phyloP scores from a whole-genome alignment of 108 stramenopile genomes.

The Skeletonema tropicum region DNA sequence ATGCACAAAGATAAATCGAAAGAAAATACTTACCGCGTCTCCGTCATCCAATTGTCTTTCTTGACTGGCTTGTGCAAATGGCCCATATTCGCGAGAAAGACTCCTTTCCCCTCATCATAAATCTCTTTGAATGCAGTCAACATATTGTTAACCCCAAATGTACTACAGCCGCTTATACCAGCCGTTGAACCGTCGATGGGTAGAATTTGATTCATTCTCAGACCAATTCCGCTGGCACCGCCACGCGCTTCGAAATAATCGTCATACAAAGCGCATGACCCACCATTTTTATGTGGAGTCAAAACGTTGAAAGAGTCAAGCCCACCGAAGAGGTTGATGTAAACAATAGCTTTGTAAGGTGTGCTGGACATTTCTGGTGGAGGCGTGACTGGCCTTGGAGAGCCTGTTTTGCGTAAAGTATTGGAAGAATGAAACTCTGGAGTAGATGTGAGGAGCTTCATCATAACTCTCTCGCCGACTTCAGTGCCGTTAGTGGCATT shows the following conservation, averaged over 20 bases:
- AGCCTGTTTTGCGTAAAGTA: constrained; percentile 33
- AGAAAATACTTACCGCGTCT: constrained; percentile 12
- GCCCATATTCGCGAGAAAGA: constrained; percentile 52
- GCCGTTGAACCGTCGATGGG: constrained; percentile 44
- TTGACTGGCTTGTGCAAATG: constrained; percentile 49
- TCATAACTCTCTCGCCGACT: constrained; percentile 30
- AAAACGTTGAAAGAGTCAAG: constrained; percentile 56
- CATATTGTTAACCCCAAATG: constrained; percentile 52
- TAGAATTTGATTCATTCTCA: constrained; percentile 34
- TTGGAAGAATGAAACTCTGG: constrained; percentile 62
- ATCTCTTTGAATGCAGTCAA: constrained; percentile 35
- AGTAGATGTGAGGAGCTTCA: constrained; percentile 36
- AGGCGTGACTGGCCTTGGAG: constrained; percentile 31
- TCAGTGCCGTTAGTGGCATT: constrained; percentile 17
- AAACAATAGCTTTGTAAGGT: constrained; percentile 54
- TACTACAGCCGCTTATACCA: constrained; percentile 40
- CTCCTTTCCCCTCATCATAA: constrained; percentile 51
- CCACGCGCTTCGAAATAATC: constrained; percentile 49
- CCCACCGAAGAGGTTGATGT: constrained; percentile 43
- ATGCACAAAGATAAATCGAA: neutral
- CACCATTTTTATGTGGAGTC: constrained; percentile 27
- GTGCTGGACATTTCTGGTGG: constrained; percentile 29
- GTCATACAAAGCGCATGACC: constrained; percentile 24
- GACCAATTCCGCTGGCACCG: constrained; percentile 29
- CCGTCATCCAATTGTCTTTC: constrained; percentile 41